These are phyloP conservation scores for Exophiala sideris DNA, from an alignment of 2,329 filamentous ascomycete genomes.

Conservation along the genomic window DNA sequence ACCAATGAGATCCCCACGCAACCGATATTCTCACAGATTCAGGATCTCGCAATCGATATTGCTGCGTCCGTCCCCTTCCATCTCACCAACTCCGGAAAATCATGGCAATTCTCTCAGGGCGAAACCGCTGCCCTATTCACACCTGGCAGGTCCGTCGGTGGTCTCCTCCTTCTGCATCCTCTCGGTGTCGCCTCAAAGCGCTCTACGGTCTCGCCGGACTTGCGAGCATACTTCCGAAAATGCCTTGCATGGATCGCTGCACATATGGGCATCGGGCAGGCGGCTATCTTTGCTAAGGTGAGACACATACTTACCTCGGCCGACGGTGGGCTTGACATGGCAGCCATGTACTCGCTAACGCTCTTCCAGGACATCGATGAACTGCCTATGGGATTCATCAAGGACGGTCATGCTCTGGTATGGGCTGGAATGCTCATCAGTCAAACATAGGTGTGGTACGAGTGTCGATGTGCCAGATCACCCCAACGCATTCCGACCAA, in stretches of 20 bases:
- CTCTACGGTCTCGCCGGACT: not conserved
- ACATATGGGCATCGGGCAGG: conserved; percentile 1
- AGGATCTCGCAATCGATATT: not conserved
- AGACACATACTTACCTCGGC: not conserved
- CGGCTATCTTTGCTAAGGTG: not conserved
- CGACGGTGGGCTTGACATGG: not conserved
- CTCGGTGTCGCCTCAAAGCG: not conserved
- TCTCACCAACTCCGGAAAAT: not conserved
- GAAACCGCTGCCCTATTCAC: not conserved
- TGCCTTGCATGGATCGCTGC: not conserved
- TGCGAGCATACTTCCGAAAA: not conserved
- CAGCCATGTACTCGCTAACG: not conserved
- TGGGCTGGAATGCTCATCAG: conserved; percentile 1
- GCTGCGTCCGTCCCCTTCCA: not conserved
- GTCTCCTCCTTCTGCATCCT: not conserved
- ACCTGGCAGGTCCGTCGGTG: not conserved
- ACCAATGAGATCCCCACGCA: not conserved
- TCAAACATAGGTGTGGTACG: not conserved
- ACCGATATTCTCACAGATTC: not conserved
- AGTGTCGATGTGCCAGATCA: no score
- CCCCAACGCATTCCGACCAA: no score
- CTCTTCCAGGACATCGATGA: not conserved
- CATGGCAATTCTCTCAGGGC: not conserved
- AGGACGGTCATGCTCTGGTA: not conserved
- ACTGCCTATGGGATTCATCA: not conserved